These are phyloP conservation scores for Dysphania ambrosioides DNA, from an alignment of 148 eudicot species.

Conservation along the genomic window DNA sequence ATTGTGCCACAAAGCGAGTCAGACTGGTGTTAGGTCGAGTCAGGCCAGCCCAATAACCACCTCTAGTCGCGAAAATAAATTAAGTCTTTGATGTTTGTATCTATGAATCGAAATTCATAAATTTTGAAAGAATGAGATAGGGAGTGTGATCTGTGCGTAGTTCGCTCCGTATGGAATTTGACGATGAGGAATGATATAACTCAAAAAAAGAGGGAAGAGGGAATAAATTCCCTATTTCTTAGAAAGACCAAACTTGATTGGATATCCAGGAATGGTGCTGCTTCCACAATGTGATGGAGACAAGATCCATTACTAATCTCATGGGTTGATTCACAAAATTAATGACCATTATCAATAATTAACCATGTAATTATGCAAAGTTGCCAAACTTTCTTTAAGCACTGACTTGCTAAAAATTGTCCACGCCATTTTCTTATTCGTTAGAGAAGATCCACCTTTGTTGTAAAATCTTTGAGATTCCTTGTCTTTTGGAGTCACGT, in stretches of 20 bases:
- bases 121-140: too few species aligned
- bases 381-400: constrained; percentile 10
- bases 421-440: not conserved
- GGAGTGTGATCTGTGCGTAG: too few species aligned
- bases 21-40: too few species aligned
- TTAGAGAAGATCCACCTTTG: constrained; percentile 28
- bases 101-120: too few species aligned
- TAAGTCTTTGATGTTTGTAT: too few species aligned
- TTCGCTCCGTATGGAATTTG: too few species aligned
- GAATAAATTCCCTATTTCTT: not conserved
- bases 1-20: too few species aligned
- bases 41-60: too few species aligned
- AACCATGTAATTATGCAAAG: constrained; percentile 21
- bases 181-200: too few species aligned
- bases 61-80: too few species aligned
- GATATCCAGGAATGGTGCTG: not conserved
- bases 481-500: constrained; percentile 28
- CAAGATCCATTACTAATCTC: constrained; percentile 22
- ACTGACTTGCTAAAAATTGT: constrained; percentile 12
- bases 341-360: not conserved
- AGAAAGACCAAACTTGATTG: not conserved
- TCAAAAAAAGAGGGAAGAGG: not conserved
- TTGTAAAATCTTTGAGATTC: constrained; percentile 32
- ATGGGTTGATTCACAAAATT: constrained; percentile 5
- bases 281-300: constrained; percentile 18